phyloP scores from a whole-genome alignment of 2,329 filamentous ascomycete species.

The Diaporthe caulivora region DNA sequence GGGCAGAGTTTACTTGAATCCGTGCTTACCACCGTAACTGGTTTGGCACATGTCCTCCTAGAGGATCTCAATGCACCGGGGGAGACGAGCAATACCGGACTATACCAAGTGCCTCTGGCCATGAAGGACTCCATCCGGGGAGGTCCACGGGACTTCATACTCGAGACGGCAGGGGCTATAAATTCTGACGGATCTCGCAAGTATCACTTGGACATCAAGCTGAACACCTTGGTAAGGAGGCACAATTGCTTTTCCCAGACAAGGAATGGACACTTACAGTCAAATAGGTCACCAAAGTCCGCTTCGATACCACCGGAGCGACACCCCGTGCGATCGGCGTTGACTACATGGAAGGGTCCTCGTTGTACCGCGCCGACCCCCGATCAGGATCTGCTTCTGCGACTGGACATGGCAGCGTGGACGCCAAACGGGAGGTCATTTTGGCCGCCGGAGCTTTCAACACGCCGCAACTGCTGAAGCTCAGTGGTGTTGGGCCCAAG shows the following conservation, averaged over 20 bases:
- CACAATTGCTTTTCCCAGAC: conserved; percentile 43
- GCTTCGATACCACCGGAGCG: conserved; percentile 38
- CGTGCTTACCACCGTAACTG: conserved; percentile 30
- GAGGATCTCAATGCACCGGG: conserved; percentile 43
- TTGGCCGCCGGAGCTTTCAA: conserved; percentile 47
- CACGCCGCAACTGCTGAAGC: conserved; percentile 50
- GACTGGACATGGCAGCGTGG: conserved; percentile 1
- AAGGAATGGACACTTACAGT: background rate
- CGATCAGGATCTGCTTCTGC: conserved; percentile 43
- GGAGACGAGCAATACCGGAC: conserved; percentile 8
- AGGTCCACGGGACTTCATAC: conserved; percentile 43
- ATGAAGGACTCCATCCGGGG: conserved; percentile 56
- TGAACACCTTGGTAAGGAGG: conserved; percentile 46
- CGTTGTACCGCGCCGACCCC: conserved; percentile 43
- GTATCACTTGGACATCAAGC: conserved; percentile 56
- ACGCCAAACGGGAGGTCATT: conserved; percentile 46
- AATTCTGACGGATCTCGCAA: conserved; percentile 46
- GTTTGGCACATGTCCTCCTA: conserved; percentile 33
- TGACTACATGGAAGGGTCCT: conserved; percentile 41
- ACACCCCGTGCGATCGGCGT: conserved; percentile 41
- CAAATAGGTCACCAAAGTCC: conserved; percentile 36
- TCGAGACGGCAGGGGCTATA: conserved; percentile 55
- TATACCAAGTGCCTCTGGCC: conserved; percentile 56
- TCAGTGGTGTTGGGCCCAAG: conserved; percentile 49
- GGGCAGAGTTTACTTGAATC: conserved; percentile 27